A percentile compares a stretch with the other conserved stretches of the same genome.
Evolutionary conservation across 1,139 yeast genomes (phyloP).

Genomic region (Nakaseomyces nivariensis): DNA sequence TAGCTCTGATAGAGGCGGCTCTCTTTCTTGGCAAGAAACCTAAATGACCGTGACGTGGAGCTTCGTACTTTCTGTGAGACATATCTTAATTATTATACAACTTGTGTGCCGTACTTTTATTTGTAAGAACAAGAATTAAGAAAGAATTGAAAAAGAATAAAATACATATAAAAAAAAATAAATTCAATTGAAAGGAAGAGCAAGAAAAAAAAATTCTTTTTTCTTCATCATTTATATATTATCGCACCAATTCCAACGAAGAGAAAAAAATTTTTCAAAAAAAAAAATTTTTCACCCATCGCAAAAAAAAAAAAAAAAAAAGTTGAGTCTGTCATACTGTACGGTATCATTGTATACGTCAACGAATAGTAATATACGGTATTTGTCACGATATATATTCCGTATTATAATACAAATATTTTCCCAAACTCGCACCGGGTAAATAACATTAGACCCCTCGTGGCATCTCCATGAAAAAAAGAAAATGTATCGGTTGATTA

Average conservation of each 20-base stretch:
- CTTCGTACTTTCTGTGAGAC: constrained; percentile 99
- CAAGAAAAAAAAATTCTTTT: neutral
- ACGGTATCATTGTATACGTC: neutral
- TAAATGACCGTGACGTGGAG: constrained; percentile 99
- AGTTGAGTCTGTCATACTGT: neutral
- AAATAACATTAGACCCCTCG: too few relatives aligned
- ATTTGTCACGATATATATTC: too few relatives aligned
- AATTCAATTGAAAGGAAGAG: neutral
- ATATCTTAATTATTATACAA: constrained; percentile 33
- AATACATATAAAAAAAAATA: neutral
- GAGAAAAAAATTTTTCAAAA: neutral
- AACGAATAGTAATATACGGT: too few relatives aligned
- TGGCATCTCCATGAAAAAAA: too few relatives aligned
- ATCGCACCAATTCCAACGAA: too few relatives aligned
- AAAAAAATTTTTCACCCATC: neutral
- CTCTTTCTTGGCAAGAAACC: constrained; percentile 99
- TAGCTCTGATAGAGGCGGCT: constrained; percentile 97
- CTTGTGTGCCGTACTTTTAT: neutral
- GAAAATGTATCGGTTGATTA: too few relatives aligned
- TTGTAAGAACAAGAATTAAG: neutral
- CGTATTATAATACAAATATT: too few relatives aligned
- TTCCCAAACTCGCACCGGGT: too few relatives aligned
- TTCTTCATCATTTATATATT: neutral
- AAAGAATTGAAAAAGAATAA: neutral
- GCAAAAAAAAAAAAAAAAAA: neutral